These are phyloP conservation scores for Globisporangium okanoganense DNA, from an alignment of 352 stramenopile species.

Conservation along the genomic window DNA sequence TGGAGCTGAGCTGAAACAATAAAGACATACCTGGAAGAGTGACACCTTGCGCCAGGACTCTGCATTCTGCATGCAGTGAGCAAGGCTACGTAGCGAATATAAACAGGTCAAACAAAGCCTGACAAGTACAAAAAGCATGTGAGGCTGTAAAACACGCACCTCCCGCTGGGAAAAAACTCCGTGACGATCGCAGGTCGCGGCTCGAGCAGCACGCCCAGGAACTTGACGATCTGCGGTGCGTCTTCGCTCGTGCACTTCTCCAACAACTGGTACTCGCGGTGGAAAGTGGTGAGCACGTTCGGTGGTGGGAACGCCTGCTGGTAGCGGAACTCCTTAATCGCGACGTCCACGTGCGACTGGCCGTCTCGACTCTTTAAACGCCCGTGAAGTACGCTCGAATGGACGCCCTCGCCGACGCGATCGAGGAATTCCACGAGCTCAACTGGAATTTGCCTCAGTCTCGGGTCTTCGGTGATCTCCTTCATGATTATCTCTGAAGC, in stretches of 20 bases:
- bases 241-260: conserved; percentile 13
- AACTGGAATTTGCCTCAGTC: conserved; percentile 7
- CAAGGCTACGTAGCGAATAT: conserved; percentile 21
- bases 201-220: conserved; percentile 26
- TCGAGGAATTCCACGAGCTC: conserved; percentile 16
- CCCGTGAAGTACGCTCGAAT: conserved; percentile 27
- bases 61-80: conserved; percentile 28
- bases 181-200: conserved; percentile 27
- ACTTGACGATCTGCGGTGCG: conserved; percentile 16
- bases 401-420: conserved; percentile 27
- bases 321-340: conserved; percentile 39
- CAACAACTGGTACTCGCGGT: conserved; percentile 30
- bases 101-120: too few species aligned
- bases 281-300: conserved; percentile 31
- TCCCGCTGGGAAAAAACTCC: conserved; percentile 29
- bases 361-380: conserved; percentile 1
- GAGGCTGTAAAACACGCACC: conserved; percentile 11
- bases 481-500: conserved; percentile 17
- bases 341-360: conserved; percentile 8
- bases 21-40: conserved; percentile 20
- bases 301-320: conserved; percentile 23
- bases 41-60: conserved; percentile 22
- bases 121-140: not conserved
- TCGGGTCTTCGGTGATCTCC: conserved; percentile 19
- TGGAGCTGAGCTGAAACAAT: not conserved